Conservation (phyloP, 2,329 filamentous ascomycete species). For the Penicillium sp. region DNA sequence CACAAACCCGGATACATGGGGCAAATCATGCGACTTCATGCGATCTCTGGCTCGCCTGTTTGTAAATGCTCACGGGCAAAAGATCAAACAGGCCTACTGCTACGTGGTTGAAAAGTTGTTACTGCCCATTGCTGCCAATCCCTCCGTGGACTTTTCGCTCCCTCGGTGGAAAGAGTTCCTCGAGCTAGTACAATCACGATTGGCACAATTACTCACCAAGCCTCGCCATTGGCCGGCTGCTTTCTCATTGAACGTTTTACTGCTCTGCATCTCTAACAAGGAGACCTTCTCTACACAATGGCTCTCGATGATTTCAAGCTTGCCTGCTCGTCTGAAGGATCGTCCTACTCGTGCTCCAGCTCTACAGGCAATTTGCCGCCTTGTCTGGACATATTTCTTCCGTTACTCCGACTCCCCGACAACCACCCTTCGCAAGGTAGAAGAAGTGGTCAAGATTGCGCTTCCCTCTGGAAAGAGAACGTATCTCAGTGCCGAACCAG, state of each 20-base stretch:
- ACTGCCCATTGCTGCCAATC: conserved; percentile 79
- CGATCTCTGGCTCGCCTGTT: conserved; percentile 78
- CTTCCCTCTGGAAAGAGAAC: conserved; percentile 77
- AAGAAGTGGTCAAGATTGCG: conserved; percentile 83
- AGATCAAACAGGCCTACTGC: conserved; percentile 91
- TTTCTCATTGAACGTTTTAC: conserved; percentile 81
- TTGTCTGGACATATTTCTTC: conserved; percentile 94
- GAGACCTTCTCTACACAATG: conserved; percentile 84
- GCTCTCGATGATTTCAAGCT: conserved; percentile 73
- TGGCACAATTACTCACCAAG: conserved; percentile 83
- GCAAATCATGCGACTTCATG: conserved; percentile 86
- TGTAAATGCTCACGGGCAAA: conserved; percentile 77
- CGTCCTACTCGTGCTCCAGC: conserved; percentile 73
- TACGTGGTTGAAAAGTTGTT: conserved; percentile 84
- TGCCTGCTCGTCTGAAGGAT: conserved; percentile 83
- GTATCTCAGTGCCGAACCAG: conserved; percentile 75
- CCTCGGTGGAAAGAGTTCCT: conserved; percentile 87
- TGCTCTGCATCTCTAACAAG: conserved; percentile 82
- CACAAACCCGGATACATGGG: conserved; percentile 71
- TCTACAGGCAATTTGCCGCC: conserved; percentile 81
- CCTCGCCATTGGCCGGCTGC: conserved; percentile 87
- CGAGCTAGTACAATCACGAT: conserved; percentile 70
- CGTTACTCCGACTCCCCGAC: conserved; percentile 70
- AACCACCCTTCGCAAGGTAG: conserved; percentile 71
- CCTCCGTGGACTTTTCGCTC: conserved; percentile 71